A percentile compares a stretch with the other conserved stretches of the same genome.
Evolutionary conservation across 2,329 filamentous ascomycete species (phyloP).

Genomic region (Diaporthe capsici): DNA sequence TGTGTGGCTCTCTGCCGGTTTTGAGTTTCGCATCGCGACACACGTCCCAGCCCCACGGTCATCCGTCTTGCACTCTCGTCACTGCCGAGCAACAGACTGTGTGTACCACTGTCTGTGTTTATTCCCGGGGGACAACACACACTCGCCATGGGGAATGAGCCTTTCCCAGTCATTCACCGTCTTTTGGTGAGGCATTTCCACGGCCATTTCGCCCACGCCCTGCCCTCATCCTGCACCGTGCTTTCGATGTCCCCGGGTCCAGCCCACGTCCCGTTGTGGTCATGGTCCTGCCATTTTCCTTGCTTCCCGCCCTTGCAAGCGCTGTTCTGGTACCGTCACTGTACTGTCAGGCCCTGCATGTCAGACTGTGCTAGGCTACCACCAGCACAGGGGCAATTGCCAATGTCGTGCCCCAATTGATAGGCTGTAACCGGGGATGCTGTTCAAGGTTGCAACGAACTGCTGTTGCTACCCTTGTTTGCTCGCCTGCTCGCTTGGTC

Average conservation of each 20-base stretch:
- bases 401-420: constrained; percentile 21
- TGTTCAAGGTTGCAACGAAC: constrained; percentile 37
- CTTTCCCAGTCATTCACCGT: constrained; percentile 31
- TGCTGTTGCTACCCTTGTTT: constrained; percentile 39
- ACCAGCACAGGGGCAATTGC: constrained; percentile 1
- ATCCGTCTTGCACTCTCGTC: not conserved
- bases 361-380: constrained; percentile 12
- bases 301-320: constrained; percentile 10
- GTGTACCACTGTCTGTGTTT: not conserved
- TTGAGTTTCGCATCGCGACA: constrained; percentile 27
- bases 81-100: constrained; percentile 8
- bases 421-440: constrained; percentile 11
- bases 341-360: not conserved
- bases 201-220: not conserved
- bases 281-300: constrained; percentile 25
- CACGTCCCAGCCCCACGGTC: not conserved
- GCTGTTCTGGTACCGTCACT: too few relatives aligned
- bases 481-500: constrained; percentile 13
- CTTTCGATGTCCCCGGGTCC: not conserved
- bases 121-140: not conserved
- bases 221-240: constrained; percentile 32
- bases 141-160: not conserved
- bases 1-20: not conserved
- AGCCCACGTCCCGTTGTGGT: constrained; percentile 21
- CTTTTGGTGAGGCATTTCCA: constrained; percentile 36